These are phyloP conservation scores for Gypsophila paniculata DNA, from an alignment of 179 eudicot genomes.

Conservation along the genomic window DNA sequence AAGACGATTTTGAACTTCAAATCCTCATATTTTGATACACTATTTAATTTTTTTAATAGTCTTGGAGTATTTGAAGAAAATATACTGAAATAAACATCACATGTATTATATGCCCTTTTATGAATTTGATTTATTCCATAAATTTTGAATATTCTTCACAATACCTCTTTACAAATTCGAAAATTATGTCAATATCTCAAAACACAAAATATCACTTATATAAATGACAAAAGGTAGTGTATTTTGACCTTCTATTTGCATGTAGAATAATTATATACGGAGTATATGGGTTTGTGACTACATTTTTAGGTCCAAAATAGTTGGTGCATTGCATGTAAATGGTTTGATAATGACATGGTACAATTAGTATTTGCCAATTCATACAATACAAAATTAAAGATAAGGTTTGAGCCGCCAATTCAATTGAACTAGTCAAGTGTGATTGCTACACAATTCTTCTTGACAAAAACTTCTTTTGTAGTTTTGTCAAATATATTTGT, in stretches of 20 bases:
- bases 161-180: too few relatives aligned
- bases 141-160: too few relatives aligned
- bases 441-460: slow-evolving; percentile 7
- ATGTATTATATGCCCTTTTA: too few relatives aligned
- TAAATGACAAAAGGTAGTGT: not conserved
- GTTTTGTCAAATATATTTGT: not conserved
- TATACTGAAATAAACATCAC: too few relatives aligned
- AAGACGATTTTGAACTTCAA: too few relatives aligned
- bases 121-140: too few relatives aligned
- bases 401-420: slow-evolving; percentile 23
- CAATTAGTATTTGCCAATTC: not conserved
- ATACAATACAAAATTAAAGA: slow-evolving; percentile 3
- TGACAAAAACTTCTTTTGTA: slow-evolving; percentile 1
- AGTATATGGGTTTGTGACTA: not conserved
- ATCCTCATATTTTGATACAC: too few relatives aligned
- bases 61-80: too few relatives aligned
- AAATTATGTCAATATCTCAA: too few relatives aligned
- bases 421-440: slow-evolving; percentile 20
- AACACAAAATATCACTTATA: too few relatives aligned
- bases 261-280: not conserved
- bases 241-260: too few relatives aligned
- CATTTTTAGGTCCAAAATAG: not conserved
- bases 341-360: slow-evolving; percentile 1
- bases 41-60: too few relatives aligned
- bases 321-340: slow-evolving; percentile 1